Base-by-base conservation (phyloP, 2,329 filamentous ascomycete species). In the Xylariaceae sp. region DNA sequence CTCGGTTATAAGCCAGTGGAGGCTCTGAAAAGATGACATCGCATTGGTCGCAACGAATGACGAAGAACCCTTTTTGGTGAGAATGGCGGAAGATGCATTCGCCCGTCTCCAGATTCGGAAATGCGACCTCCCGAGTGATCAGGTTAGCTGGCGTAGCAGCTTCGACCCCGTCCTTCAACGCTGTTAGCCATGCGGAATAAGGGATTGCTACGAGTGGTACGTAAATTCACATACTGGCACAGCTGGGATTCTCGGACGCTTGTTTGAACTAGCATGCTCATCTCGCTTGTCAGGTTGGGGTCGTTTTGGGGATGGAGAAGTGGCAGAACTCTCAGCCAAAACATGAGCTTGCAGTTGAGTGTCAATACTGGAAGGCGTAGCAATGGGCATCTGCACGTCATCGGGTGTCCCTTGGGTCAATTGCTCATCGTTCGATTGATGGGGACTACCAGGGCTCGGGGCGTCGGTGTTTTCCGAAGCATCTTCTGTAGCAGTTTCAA, bases 51-150 rank as follows among this genome's bases (percentile, higher is more conserved):
- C 64, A 66, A 42, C 64, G 60, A 44, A 66, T 57, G 22, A 66
- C 59, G 38, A 60, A 66, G 17, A 54, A 58, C 2, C 63, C 62
- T 15, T 55, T 53, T 31, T 45, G 50, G 7, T 56, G 45, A 9
- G 55, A 54, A 40, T 66, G 61, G 27, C 53, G 55, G 42, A 66
- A 66, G 32, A 66, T 62, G 39, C 61, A 60, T 47, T 66, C 64
- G 14, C 53, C 54, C 11, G 57, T 59, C 17, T 52, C 56, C 22
- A 66, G 40, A 38, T 66, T 63, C 4, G 58, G 56, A 35, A 65
- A 61, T 17, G 57, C 58, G 43, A 66, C 55, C 22, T 57, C 62
- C 17, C 56, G 57, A 36, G 54, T 51, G 17, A 59, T 56, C 42
- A 56, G 45, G 19, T 47, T 44, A 32, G 50, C 22, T 7, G 33